Evolutionary conservation across 768 basidiomycete species (phyloP).

Genomic region (Ramaria sp.): DNA sequence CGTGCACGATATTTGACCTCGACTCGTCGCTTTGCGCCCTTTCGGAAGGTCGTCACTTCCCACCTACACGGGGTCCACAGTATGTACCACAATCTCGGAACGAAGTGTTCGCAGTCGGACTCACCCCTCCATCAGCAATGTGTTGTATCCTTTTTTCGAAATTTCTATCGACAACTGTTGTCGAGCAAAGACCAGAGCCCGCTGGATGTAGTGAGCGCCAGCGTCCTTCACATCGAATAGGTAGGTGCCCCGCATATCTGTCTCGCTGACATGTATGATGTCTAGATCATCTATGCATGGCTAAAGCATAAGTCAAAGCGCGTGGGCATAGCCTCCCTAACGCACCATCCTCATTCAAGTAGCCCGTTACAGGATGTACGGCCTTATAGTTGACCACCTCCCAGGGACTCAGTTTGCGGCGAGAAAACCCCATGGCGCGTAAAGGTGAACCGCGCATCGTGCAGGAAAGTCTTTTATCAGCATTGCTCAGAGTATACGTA

Average conservation of each 20-base stretch:
- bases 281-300: constrained; percentile 35
- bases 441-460: neutral
- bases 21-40: constrained; percentile 49
- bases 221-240: constrained; percentile 43
- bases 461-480: neutral
- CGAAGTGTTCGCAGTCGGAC: constrained; percentile 4
- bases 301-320: neutral
- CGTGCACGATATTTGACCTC: constrained; percentile 62
- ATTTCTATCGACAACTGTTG: constrained; percentile 52
- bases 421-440: neutral
- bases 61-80: constrained; percentile 33
- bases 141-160: constrained; percentile 46
- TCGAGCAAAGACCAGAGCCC: constrained; percentile 49
- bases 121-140: constrained; percentile 59
- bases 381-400: constrained; percentile 62
- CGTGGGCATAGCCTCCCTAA: neutral
- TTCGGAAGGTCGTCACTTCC: constrained; percentile 54
- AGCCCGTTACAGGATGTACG: constrained; percentile 52
- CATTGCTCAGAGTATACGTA: no score
- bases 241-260: constrained; percentile 49
- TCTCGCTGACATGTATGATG: constrained; percentile 40
- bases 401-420: constrained; percentile 29
- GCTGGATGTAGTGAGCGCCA: constrained; percentile 22
- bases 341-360: constrained; percentile 46
- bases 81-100: neutral